Evolutionary conservation across 768 basidiomycete species (phyloP), one percentile per base, ranked within the genome.

Genomic region (Lactifluus pinguis): DNA sequence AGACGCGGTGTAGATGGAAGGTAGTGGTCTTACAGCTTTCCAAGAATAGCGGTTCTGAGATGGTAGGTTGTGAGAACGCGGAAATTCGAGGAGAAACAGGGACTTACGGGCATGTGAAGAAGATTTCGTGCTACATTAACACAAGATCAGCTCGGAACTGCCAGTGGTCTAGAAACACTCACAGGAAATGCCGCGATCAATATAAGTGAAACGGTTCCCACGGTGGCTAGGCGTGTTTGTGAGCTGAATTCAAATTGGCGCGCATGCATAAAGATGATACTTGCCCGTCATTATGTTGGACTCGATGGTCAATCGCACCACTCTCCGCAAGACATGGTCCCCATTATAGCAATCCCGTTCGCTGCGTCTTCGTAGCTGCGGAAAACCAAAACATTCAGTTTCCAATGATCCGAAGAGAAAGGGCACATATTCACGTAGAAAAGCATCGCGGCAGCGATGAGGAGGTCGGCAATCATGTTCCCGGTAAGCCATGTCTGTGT

Each of bases 241-340:
- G 49, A 61, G 10, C 1, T 29, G 11, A 19, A n/a, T 17, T 45
- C 45, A 5, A 25, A 8, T 3, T n/a, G 15, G 29, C 14, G 29
- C 5, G n/a, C 21, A 9, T 29, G n/a, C 6, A 19, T 49, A 32
- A 25, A 55, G 21, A 19, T 14, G 21, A 14, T n/a, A 55, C 60
- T 49, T 30, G 51, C 65, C 34, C 58, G 65, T 25, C 62, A 69
- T 59, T 3, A 60, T 21, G 51, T 69, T 70, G 2, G 68, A 68
- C 57, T 70, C 69, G 21, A 70, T 48, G 13, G 67, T 66, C 49
- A 70, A 25, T 13, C 65, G 65, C 4, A 70, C 65, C 2, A 70
- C 49, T 4, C 63, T 60, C 4, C 56, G 29, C 2, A 70, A 48
- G 32, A 59, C 15, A 30, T 65, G 42, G 21, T n/a, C 14, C 17